phyloP scores from a whole-genome alignment of 2,329 filamentous ascomycete genomes.

The Thelonectria rubi region DNA sequence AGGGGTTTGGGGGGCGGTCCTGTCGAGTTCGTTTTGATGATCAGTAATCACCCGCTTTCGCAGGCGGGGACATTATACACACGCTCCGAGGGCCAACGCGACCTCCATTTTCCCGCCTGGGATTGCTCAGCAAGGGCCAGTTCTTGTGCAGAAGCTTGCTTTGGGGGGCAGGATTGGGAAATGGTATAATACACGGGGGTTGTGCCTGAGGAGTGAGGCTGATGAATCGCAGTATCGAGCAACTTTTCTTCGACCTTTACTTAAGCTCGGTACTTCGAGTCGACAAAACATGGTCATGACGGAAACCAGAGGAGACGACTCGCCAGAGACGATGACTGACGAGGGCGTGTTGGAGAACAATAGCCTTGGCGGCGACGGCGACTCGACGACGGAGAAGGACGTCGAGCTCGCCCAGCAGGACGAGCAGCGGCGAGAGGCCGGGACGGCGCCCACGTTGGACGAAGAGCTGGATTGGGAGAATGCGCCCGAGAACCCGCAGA shows the following conservation, averaged over 20 bases:
- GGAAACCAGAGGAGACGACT: slow-evolving; percentile 6
- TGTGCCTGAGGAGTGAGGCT: neutral
- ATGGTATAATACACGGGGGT: neutral
- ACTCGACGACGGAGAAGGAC: slow-evolving; percentile 36
- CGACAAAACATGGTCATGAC: slow-evolving; percentile 17
- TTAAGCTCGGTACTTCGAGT: no score
- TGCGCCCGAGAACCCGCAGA: slow-evolving; percentile 59
- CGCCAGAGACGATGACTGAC: slow-evolving; percentile 2
- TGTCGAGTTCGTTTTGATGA: neutral
- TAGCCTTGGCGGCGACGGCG: slow-evolving; percentile 12
- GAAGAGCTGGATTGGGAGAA: slow-evolving; percentile 45
- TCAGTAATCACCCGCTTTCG: slow-evolving; percentile 18
- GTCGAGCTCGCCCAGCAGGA: slow-evolving; percentile 42
- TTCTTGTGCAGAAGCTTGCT: neutral
- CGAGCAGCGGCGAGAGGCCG: slow-evolving; percentile 1
- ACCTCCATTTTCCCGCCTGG: neutral
- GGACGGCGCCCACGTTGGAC: neutral
- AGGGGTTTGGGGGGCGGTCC: neutral
- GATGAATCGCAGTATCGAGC: neutral
- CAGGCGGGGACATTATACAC: slow-evolving; percentile 18
- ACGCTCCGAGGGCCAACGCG: neutral
- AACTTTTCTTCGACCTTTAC: neutral
- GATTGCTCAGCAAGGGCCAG: slow-evolving; percentile 13
- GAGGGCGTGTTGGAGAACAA: slow-evolving; percentile 11
- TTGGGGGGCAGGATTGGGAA: neutral